These are phyloP conservation scores for Incumbomyces delicatus DNA, from an alignment of 2,329 filamentous ascomycete genomes.

Conservation along the genomic window DNA sequence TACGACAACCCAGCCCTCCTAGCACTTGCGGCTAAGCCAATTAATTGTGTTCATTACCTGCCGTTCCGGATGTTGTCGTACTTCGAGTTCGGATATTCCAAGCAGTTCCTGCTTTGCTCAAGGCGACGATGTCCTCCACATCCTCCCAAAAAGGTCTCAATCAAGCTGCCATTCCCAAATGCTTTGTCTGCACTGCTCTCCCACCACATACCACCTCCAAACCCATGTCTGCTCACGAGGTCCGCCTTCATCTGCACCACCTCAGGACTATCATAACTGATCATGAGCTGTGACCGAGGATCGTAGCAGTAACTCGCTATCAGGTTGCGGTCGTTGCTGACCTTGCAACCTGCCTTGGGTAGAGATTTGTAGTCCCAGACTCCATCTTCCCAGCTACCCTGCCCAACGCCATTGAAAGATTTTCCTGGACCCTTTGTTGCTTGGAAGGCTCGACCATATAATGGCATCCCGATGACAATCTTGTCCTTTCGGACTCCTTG, in stretches of 20 bases:
- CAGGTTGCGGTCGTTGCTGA: slow-evolving; percentile 52
- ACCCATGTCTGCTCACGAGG: slow-evolving; percentile 55
- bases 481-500: slow-evolving; percentile 58
- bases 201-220: slow-evolving; percentile 97
- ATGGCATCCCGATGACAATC: slow-evolving; percentile 80
- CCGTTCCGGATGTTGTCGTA: slow-evolving; percentile 44
- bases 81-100: slow-evolving; percentile 43
- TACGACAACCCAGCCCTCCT: too few relatives aligned
- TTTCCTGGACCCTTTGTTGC: slow-evolving; percentile 65
- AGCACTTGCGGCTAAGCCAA: too few relatives aligned
- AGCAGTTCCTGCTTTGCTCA: slow-evolving; percentile 38
- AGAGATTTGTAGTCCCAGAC: slow-evolving; percentile 84
- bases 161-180: slow-evolving; percentile 54
- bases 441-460: slow-evolving; percentile 80
- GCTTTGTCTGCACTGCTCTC: slow-evolving; percentile 70
- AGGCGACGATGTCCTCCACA: slow-evolving; percentile 29
- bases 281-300: slow-evolving; percentile 50
- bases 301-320: slow-evolving; percentile 72
- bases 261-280: slow-evolving; percentile 66
- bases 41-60: slow-evolving; percentile 10
- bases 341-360: slow-evolving; percentile 57
- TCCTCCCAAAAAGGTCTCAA: slow-evolving; percentile 40
- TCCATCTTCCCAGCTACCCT: slow-evolving; percentile 74
- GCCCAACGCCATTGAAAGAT: slow-evolving; percentile 61
- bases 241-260: slow-evolving; percentile 61